Evolutionary conservation across 805 yeast genomes (phyloP), one percentile per base, ranked within the genome.

Genomic region (Metschnikowia sp.): DNA sequence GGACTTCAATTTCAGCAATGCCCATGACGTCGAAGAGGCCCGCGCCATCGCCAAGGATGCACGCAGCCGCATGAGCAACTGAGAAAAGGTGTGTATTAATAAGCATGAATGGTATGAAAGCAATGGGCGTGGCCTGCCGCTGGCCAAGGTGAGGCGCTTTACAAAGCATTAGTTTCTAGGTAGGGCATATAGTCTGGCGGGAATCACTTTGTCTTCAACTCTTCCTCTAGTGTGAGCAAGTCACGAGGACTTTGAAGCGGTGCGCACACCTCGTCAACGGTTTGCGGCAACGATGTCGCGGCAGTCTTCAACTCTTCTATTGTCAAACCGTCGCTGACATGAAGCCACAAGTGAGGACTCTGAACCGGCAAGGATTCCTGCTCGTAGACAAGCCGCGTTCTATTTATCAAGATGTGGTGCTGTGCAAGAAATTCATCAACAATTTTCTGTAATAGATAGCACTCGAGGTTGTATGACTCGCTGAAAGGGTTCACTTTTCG

Each of bases 1-100:
- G 45, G 87, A 83, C 47, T 75, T 89, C 54, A 68, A 67, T 40
- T 68, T 68, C 45, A 95, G 92, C 29, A 79, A 86, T n/a, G 84
- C 90, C 10, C 88, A 83, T 47, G 95, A 87, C 59, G 81, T 90
- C 15, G 97, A 90, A 58, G 97, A 90, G 62, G 97, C 96, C 0
- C 70, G 96, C 37, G 76, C 84, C 0, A 84, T 91, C 31, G 88
- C 92, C 0, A 74, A 90, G 57, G 92, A 86, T 51, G 89, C 94
- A 11, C 66, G 89, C 50, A 77, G 75, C 57, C 73, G 81, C 47
- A 67, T 82, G 68, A 38, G 49, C 37, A 51, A 51, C 42, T 53
- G 39, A 38, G 29, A 10, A 10, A 3, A 10, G 36, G 35, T 10
- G 40, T 45, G 44, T 32, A 45, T 40, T 31, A 31, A 31, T 26